Percentiles rank a stretch among this genome's conserved stretches.
Conservation (phyloP, 139 green algal species). For the Pleodorina starrii region DNA sequence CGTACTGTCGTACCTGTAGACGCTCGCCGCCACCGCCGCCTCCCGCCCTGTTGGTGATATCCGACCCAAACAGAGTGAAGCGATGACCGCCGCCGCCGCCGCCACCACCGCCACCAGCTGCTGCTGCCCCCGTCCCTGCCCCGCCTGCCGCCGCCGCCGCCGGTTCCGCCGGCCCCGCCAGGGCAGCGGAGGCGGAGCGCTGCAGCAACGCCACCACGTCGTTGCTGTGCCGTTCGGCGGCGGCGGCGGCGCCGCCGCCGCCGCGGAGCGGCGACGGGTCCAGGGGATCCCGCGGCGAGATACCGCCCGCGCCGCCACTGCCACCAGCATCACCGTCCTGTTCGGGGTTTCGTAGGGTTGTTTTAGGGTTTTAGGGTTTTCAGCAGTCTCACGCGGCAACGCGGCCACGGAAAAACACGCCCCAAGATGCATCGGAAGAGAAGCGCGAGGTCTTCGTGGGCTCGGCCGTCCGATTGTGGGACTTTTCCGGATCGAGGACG, state of each 20-base stretch:
- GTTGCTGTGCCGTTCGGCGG: background rate
- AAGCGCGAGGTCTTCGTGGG: no score
- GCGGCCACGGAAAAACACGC: no score
- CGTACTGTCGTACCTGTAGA: no score
- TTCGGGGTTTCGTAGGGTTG: no score
- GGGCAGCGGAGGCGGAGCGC: constrained; percentile 24
- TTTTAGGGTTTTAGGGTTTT: no score
- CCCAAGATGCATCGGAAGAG: no score
- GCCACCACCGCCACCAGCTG: background rate
- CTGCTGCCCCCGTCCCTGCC: background rate
- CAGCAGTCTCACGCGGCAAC: no score
- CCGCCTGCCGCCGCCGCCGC: background rate
- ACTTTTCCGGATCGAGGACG: no score
- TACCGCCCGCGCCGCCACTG: background rate
- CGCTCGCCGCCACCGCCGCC: background rate
- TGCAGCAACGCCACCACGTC: constrained; percentile 26
- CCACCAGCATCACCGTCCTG: no score
- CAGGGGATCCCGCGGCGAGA: background rate
- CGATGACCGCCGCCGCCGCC: background rate
- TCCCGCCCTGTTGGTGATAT: constrained; percentile 25
- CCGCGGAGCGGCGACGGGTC: background rate
- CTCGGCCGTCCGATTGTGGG: no score
- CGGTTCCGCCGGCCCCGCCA: background rate
- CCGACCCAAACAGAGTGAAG: constrained; percentile 21
- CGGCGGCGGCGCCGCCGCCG: background rate